Percentiles rank a stretch among this genome's conserved stretches.
Conservation (phyloP, 148 eudicot species). For the Silene uniflora region DNA sequence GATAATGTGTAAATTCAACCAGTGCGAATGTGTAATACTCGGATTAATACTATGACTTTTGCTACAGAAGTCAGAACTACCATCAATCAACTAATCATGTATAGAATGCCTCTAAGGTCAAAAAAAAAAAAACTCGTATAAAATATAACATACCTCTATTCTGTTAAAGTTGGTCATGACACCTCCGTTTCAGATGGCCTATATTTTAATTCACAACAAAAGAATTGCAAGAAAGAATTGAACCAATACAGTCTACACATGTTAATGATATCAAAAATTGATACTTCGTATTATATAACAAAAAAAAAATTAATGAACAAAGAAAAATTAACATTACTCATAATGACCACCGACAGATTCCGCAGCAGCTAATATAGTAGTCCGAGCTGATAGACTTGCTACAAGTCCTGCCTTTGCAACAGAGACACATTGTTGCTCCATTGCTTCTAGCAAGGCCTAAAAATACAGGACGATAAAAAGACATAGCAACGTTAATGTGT, state of each 20-base stretch:
- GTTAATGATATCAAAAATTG: background rate
- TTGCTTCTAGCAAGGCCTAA: constrained; percentile 93
- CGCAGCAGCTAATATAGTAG: constrained; percentile 97
- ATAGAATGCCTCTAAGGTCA: no score
- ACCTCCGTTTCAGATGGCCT: no score
- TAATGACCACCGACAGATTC: constrained; percentile 97
- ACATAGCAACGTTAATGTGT: constrained; percentile 2
- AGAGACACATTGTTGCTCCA: constrained; percentile 99
- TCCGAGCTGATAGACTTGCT: constrained; percentile 94
- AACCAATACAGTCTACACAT: background rate
- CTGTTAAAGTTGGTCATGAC: no score
- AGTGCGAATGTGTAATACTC: no score
- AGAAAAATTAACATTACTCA: constrained; percentile 37
- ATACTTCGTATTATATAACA: background rate
- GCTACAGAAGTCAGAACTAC: no score
- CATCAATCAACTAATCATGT: no score
- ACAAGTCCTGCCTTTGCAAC: constrained; percentile 99
- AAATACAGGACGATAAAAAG: no score
- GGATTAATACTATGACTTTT: no score
- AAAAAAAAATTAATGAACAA: background rate
- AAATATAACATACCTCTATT: no score
- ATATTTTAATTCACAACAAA: background rate
- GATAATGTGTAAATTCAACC: no score
- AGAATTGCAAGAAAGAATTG: constrained; percentile 7
- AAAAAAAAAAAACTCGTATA: no score